phyloP scores from a whole-genome alignment of 108 stramenopile genomes.

The Skeletonema potamos region DNA sequence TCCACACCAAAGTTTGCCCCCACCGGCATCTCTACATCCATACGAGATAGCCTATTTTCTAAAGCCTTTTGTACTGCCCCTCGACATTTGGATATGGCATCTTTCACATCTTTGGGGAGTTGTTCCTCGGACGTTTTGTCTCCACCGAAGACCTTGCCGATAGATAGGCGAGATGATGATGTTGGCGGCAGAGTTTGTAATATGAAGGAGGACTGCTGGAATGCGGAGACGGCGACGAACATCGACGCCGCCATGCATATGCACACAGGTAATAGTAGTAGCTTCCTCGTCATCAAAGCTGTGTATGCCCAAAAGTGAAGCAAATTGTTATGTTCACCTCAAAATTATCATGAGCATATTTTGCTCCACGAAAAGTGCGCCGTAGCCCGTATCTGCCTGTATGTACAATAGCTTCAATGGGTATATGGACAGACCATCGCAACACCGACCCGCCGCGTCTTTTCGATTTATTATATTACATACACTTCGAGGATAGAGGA shows the following conservation, averaged over 20 bases:
- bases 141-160: slow-evolving; percentile 39
- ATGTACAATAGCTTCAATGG: no score
- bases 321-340: no score
- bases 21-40: slow-evolving; percentile 82
- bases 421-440: no score
- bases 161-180: slow-evolving; percentile 18
- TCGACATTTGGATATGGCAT: slow-evolving; percentile 77
- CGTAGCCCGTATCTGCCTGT: no score
- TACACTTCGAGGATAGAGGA: no score
- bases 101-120: slow-evolving; percentile 80
- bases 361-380: no score
- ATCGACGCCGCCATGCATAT: neutral
- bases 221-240: neutral
- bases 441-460: no score
- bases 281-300: neutral
- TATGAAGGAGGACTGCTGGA: neutral
- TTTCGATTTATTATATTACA: no score
- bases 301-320: no score
- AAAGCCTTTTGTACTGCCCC: slow-evolving; percentile 72
- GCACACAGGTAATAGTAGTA: neutral
- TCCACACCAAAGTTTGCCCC: slow-evolving; percentile 87
- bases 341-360: no score
- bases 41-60: slow-evolving; percentile 55
- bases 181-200: neutral
- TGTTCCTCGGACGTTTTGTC: slow-evolving; percentile 21